Evolutionary conservation across 2,329 filamentous ascomycete species (phyloP), one percentile per base, ranked within the genome.

Genomic region (Ophiocordyceps robertsii): DNA sequence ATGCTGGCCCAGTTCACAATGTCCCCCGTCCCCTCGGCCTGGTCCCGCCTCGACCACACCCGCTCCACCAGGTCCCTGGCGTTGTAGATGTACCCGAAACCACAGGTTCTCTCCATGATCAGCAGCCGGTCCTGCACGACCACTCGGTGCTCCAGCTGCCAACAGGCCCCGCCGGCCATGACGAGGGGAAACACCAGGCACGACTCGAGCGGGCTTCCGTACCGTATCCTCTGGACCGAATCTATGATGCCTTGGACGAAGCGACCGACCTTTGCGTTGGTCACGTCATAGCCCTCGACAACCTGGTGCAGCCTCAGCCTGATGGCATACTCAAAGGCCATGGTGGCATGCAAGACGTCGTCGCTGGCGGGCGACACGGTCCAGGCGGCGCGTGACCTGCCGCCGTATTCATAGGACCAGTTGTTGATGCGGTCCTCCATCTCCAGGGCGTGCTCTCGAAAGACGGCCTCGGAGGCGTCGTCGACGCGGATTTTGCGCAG

Each of bases 81-180:
- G 30, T 64, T 60, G 31, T 63, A 58, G 3, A 68, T 61, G 50
- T 68, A 65, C 4, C 60, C 59, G 43, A 67, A 67, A 0, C 64
- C 64, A 27, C 63, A 56, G 0, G 64, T 67, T 30, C 62, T 54
- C 48, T 68, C 64, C 62, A 68, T 67, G 13, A 67, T 58, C 50
- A 66, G 55, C 40, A 66, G 51, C 5, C 63, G 52, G 45, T 66
- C 61, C 35, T 61, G 61, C 11, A 65, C 58, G 11, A 63, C 49
- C 43, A 64, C 55, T 1, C 61, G 54, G 33, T 67, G 60, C 46
- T 63, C 60, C 21, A 57, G 44, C 6, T 51, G 51, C 46, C 54
- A 57, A 42, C 62, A 63, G 6, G 57, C 53, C 1, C 63, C 61
- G 3, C 64, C 64, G 0, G 62, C 62, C 53, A 66, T 66, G 17